A percentile compares a stretch with the other conserved stretches of the same genome.
These are phyloP conservation scores for Phyllosticta citrichinensis DNA, from an alignment of 2,329 filamentous ascomycete species.

Conservation along the genomic window DNA sequence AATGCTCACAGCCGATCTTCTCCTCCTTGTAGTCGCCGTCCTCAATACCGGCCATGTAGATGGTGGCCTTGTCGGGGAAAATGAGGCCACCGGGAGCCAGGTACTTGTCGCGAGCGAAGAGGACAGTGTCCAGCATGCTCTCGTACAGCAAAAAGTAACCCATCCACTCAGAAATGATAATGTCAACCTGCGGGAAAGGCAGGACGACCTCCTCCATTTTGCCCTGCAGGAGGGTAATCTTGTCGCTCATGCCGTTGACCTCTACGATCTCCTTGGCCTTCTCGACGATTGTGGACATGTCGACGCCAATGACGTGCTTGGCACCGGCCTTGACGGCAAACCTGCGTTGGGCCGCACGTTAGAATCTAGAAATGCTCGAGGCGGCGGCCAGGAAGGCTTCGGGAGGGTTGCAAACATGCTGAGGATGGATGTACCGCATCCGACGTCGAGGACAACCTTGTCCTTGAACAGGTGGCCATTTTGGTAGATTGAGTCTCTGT, in stretches of 20 bases:
- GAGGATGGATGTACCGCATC: conserved; percentile 93
- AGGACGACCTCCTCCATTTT: conserved; percentile 99
- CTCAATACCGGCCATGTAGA: conserved; percentile 94
- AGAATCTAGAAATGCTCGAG: conserved; percentile 12
- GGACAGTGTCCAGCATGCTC: conserved; percentile 96
- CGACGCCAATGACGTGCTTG: conserved; percentile 96
- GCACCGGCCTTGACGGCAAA: conserved; percentile 93
- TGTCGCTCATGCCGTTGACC: conserved; percentile 82
- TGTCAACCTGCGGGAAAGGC: conserved; percentile 92
- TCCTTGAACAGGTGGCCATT: conserved; percentile 91
- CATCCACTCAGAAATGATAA: conserved; percentile 99
- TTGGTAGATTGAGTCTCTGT: conserved; percentile 95
- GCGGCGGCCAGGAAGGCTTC: conserved; percentile 2
- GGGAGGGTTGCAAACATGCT: conserved; percentile 65
- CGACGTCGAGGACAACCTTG: conserved; percentile 91
- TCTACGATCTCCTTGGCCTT: conserved; percentile 94
- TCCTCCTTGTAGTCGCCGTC: conserved; percentile 99
- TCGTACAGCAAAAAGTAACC: conserved; percentile 98
- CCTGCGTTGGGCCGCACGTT: conserved; percentile 42
- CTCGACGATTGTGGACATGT: conserved; percentile 99
- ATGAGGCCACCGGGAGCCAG: conserved; percentile 79
- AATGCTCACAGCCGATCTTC: conserved; percentile 88
- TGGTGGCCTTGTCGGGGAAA: conserved; percentile 97
- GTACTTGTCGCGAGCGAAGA: conserved; percentile 89
- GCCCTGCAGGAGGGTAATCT: conserved; percentile 95